Base-by-base conservation (phyloP, 805 yeast genomes). In the Candida pseudofarinosa region DNA sequence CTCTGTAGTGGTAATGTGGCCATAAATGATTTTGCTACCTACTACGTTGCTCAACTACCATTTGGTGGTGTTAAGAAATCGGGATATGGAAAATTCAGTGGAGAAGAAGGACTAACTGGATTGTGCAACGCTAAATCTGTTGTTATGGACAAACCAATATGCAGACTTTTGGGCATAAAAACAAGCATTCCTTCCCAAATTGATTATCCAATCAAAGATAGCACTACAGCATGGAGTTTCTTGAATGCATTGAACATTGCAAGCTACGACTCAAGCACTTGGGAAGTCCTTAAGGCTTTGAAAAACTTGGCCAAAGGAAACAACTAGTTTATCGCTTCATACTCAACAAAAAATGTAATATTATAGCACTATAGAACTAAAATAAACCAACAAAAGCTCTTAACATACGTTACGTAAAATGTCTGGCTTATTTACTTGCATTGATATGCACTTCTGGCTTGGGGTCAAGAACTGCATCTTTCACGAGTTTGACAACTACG, bases 51-150 rank as follows among this genome's bases (percentile, higher is more conserved):
- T 52, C 99, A 93, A 65, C 73, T 93, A 52, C 99, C 99, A 26
- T 93, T 93, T 66, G 99, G 99, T 42, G 99, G 99, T 23, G 79
- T 79, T 19, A 83, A 83, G 52, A 93, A 89, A 37, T 85, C 96
- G 4, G 99, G 99, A 0, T 93, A 89, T 58, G 99, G 99, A 44
- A 91, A 91, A 60, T 93, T 93, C 69, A 96, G 97, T 17, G 99
- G 99, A 37, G 96, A 85, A 59, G 99, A 93, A 71, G 99, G 99
- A 1, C 72, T 93, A 35, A 79, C 88, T 33, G 97, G 97, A 0
- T 70, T 93, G 36, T 91, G 98, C 61, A 74, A 81, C 43, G 86
- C 88, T 42, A 93, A 93, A 59, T 81, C 95, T 35, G 79, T 93
- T 3, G 89, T 96, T 46, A 85, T 78, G 70, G 98, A 93, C 66